These are phyloP conservation scores for Fraxinus floribunda DNA, from an alignment of 305 asterid genomes.

Conservation along the genomic window DNA sequence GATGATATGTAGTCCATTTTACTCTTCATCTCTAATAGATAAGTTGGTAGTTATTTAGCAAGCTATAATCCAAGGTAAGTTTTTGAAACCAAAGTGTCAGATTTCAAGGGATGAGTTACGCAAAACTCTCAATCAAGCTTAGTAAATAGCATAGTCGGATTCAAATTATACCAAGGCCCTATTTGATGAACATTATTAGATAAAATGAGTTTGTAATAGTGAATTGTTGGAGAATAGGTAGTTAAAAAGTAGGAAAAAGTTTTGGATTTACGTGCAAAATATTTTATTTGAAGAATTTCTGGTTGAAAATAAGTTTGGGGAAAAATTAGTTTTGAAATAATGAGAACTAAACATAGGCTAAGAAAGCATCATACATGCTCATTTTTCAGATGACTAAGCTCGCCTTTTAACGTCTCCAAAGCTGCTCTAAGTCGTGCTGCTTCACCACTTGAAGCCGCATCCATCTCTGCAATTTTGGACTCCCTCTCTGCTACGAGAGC, in stretches of 20 bases:
- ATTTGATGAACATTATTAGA: not conserved
- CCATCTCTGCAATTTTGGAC: slow-evolving; percentile 91
- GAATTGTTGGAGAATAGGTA: not conserved
- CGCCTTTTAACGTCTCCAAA: slow-evolving; percentile 82
- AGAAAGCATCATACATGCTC: slow-evolving; percentile 57
- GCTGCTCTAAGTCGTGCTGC: slow-evolving; percentile 90
- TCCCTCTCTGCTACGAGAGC: slow-evolving; percentile 75
- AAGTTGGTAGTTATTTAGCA: not conserved
- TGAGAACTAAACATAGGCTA: not conserved
- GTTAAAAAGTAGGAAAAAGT: not conserved
- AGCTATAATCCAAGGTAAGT: not conserved
- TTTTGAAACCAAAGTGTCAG: not conserved
- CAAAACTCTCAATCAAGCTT: slow-evolving; percentile 9
- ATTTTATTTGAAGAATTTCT: not conserved
- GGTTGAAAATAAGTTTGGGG: not conserved
- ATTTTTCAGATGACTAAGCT: slow-evolving; percentile 60
- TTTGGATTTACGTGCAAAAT: not conserved
- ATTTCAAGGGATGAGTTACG: slow-evolving; percentile 4
- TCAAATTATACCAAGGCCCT: not conserved
- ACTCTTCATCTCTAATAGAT: not conserved
- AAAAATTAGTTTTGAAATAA: too few relatives aligned
- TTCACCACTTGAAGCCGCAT: slow-evolving; percentile 99
- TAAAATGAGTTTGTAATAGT: not conserved
- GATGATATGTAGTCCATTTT: not conserved
- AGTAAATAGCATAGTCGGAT: slow-evolving; percentile 10